Percentiles rank a stretch among this genome's conserved stretches.
phyloP scores from a whole-genome alignment of 805 yeast species.

The Suhomyces sp. region DNA sequence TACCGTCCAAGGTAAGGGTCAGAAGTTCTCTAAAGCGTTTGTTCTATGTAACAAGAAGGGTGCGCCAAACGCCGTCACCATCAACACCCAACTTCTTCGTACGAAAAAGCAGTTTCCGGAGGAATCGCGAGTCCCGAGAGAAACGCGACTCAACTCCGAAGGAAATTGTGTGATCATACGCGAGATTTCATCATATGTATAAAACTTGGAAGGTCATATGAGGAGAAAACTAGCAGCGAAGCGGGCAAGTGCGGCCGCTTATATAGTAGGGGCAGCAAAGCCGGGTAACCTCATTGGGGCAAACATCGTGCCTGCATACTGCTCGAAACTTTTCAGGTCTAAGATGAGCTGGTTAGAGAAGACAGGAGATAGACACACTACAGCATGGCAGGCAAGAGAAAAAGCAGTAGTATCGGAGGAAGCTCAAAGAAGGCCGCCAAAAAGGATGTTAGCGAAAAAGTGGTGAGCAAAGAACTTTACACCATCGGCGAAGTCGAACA shows the following conservation, averaged over 20 bases:
- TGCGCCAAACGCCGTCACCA: constrained; percentile 53
- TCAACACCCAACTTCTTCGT: constrained; percentile 37
- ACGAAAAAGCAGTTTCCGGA: constrained; percentile 27
- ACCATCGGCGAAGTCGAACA: constrained; percentile 19
- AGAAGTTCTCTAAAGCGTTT: constrained; percentile 45
- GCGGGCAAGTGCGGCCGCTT: not conserved
- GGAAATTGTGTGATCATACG: constrained; percentile 48
- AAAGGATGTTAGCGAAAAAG: not conserved
- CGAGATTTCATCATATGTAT: constrained; percentile 60
- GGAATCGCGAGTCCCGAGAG: constrained; percentile 26
- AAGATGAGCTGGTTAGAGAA: not conserved
- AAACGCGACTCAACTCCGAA: constrained; percentile 37
- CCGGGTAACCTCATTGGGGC: constrained; percentile 21
- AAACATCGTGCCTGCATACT: constrained; percentile 1
- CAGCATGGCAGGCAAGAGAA: constrained; percentile 9
- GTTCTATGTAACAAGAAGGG: constrained; percentile 45
- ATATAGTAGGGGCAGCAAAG: constrained; percentile 1
- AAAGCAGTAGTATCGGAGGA: not conserved
- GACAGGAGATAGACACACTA: not conserved
- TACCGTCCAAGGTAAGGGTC: constrained; percentile 24
- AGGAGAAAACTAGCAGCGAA: constrained; percentile 14
- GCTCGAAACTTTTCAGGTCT: constrained; percentile 1
- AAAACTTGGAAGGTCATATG: constrained; percentile 68
- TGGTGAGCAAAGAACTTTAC: not conserved
- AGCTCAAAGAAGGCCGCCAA: constrained; percentile 6